Evolutionary conservation across 2,329 filamentous ascomycete species (phyloP).

Genomic region (Aspergillus chevalieri): DNA sequence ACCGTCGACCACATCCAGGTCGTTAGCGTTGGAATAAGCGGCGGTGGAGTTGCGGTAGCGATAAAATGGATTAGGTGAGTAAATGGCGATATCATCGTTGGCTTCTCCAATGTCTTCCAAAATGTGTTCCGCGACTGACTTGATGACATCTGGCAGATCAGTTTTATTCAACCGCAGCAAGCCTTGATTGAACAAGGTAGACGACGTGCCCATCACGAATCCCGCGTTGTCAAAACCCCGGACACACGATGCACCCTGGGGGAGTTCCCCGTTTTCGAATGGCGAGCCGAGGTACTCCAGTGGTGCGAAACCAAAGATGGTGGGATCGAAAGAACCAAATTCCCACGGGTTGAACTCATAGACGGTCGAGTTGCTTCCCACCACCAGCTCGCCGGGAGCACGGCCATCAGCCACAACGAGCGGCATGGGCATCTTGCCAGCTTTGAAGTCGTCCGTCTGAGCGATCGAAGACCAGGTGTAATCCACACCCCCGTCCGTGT

Average conservation of each 20-base stretch:
- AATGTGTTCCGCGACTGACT: conserved; percentile 47
- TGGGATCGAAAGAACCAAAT: conserved; percentile 70
- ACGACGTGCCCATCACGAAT: conserved; percentile 80
- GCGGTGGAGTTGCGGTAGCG: conserved; percentile 57
- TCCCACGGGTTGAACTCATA: conserved; percentile 77
- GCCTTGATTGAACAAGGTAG: conserved; percentile 75
- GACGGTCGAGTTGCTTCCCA: conserved; percentile 63
- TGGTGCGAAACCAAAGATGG: conserved; percentile 64
- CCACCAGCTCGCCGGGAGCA: conserved; percentile 53
- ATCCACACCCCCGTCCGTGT: conserved; percentile 62
- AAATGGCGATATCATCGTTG: conserved; percentile 68
- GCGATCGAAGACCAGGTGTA: conserved; percentile 81
- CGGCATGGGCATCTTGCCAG: conserved; percentile 63
- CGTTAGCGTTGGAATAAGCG: conserved; percentile 45
- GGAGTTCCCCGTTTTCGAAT: conserved; percentile 58
- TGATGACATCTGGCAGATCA: conserved; percentile 46
- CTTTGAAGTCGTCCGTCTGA: conserved; percentile 54
- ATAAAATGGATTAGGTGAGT: conserved; percentile 70
- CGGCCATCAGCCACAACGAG: conserved; percentile 66
- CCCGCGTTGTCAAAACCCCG: conserved; percentile 76
- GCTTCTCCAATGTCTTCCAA: conserved; percentile 51
- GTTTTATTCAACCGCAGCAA: conserved; percentile 58
- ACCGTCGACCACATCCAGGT: conserved; percentile 70
- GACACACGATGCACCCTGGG: conserved; percentile 56
- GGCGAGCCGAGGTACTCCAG: conserved; percentile 66